phyloP scores from a whole-genome alignment of 129 eudicot genomes.

The Helichrysum umbraculigerum region DNA sequence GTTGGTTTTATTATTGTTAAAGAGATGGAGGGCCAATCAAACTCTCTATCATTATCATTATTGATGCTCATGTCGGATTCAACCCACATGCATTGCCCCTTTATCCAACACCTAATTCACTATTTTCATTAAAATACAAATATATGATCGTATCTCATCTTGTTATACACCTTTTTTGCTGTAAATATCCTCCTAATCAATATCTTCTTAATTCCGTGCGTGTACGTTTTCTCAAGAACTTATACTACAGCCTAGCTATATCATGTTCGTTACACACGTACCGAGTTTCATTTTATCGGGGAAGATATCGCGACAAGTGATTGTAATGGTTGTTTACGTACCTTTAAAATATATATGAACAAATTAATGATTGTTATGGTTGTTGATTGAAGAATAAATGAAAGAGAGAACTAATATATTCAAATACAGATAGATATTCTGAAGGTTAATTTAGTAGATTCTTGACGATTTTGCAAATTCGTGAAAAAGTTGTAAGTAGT shows the following conservation, averaged over 20 bases:
- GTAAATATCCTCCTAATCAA: background rate
- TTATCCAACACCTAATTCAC: conserved; percentile 29
- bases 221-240: background rate
- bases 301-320: background rate
- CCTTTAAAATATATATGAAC: background rate
- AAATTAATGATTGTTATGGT: background rate
- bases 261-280: background rate
- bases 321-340: background rate
- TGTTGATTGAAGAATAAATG: background rate
- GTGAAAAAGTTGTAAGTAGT: background rate
- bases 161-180: background rate
- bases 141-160: background rate
- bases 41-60: conserved; percentile 33
- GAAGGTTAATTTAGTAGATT: background rate
- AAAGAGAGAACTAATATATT: background rate
- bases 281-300: background rate
- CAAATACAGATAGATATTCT: background rate
- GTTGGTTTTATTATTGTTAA: conserved; percentile 34
- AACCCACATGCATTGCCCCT: conserved; percentile 34
- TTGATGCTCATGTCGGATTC: conserved; percentile 39
- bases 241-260: background rate
- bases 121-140: background rate
- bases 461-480: background rate
- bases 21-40: conserved; percentile 27
- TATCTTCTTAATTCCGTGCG: background rate